Evolutionary conservation across 2,329 filamentous ascomycete genomes (phyloP).

Genomic region (Diaporthe velutina): DNA sequence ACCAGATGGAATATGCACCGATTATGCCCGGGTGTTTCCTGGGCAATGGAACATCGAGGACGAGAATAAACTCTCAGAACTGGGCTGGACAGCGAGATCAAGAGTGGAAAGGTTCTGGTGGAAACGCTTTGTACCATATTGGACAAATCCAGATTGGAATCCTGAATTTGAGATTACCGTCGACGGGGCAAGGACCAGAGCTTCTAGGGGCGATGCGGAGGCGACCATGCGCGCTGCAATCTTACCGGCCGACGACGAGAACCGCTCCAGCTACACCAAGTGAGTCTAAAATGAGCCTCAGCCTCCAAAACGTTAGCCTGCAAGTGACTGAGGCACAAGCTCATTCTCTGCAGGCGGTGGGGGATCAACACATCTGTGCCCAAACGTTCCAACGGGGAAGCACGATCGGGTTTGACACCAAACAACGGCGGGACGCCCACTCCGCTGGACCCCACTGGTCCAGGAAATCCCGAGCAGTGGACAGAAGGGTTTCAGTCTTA

Average conservation of each 20-base stretch:
- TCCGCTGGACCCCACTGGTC: neutral
- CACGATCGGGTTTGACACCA: constrained; percentile 1
- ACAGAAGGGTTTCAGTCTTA: neutral
- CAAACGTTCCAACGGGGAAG: neutral
- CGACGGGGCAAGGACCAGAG: neutral
- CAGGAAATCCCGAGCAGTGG: neutral
- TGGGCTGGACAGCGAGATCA: neutral
- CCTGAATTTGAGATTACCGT: neutral
- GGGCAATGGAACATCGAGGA: neutral
- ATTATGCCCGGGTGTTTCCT: neutral
- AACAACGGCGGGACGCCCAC: neutral
- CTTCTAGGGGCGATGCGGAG: neutral
- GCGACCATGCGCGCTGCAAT: neutral
- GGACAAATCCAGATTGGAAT: neutral
- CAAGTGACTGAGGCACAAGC: neutral
- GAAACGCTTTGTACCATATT: neutral
- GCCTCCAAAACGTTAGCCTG: neutral
- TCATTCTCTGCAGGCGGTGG: neutral
- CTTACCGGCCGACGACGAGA: neutral
- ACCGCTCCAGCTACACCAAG: neutral
- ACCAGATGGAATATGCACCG: neutral
- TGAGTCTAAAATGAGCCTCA: neutral
- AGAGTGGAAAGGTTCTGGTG: neutral
- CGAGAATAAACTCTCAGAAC: neutral
- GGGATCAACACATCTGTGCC: neutral